These are phyloP conservation scores for Prunus armeniaca DNA, from an alignment of 306 rosid species.

Conservation along the genomic window DNA sequence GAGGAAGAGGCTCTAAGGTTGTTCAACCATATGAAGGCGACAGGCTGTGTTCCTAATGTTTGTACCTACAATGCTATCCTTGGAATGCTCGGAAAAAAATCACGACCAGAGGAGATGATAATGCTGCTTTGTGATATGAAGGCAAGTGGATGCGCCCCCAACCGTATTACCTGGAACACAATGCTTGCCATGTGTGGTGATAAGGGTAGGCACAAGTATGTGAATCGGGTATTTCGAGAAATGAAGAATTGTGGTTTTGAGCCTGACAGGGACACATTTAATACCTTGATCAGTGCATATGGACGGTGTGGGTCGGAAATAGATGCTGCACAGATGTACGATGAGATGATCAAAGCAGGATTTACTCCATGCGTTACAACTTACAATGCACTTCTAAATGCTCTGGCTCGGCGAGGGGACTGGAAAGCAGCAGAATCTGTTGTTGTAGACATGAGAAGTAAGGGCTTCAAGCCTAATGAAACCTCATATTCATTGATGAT, in stretches of 20 bases:
- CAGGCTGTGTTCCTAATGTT: slow-evolving; percentile 82
- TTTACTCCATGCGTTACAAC: slow-evolving; percentile 77
- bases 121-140: slow-evolving; percentile 76
- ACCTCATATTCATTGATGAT: slow-evolving; percentile 86
- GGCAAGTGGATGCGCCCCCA: slow-evolving; percentile 72
- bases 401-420: slow-evolving; percentile 78
- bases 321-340: slow-evolving; percentile 66
- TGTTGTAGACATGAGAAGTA: slow-evolving; percentile 63
- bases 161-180: slow-evolving; percentile 85
- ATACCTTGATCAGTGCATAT: slow-evolving; percentile 83
- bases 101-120: slow-evolving; percentile 66
- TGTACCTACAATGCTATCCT: slow-evolving; percentile 76
- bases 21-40: slow-evolving; percentile 76
- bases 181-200: slow-evolving; percentile 89
- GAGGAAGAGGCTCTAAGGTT: slow-evolving; percentile 72
- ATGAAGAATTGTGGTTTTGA: slow-evolving; percentile 93
- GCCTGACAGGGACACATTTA: slow-evolving; percentile 94
- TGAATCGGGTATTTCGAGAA: slow-evolving; percentile 67
- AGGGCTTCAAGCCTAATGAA: slow-evolving; percentile 83
- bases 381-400: slow-evolving; percentile 85
- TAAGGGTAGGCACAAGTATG: slow-evolving; percentile 67
- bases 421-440: slow-evolving; percentile 86
- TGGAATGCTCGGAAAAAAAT: slow-evolving; percentile 79
- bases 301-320: slow-evolving; percentile 90
- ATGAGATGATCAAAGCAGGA: slow-evolving; percentile 82